Percentiles rank a stretch among this genome's conserved stretches.
phyloP scores from a whole-genome alignment of 2,329 filamentous ascomycete species.

The Apiospora malaysiana region DNA sequence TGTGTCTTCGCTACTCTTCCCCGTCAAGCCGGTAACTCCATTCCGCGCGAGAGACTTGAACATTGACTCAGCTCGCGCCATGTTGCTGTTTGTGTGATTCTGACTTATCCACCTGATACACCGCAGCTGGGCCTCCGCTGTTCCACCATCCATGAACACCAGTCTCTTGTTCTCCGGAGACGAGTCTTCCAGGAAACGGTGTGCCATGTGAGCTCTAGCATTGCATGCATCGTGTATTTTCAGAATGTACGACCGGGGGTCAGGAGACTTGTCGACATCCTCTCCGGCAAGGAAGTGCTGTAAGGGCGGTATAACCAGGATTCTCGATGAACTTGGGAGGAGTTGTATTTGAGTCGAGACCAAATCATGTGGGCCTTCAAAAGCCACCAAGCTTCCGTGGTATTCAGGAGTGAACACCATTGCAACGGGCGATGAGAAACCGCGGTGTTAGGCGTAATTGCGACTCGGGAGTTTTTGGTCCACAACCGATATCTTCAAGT shows the following conservation, averaged over 20 bases:
- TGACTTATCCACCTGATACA: conserved; percentile 62
- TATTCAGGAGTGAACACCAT: conserved; percentile 37
- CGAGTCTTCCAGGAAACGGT: conserved; percentile 55
- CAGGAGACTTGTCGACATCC: conserved; percentile 39
- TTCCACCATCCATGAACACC: conserved; percentile 67
- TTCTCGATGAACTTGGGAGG: conserved; percentile 62
- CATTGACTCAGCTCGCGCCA: conserved; percentile 54
- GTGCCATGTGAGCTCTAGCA: conserved; percentile 54
- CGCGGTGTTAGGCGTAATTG: not conserved
- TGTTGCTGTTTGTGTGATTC: conserved; percentile 56
- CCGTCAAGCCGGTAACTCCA: conserved; percentile 50
- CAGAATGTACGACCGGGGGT: conserved; percentile 50
- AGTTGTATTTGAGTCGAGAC: conserved; percentile 65
- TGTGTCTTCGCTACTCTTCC: conserved; percentile 22
- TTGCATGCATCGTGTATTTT: conserved; percentile 56
- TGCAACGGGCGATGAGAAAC: conserved; percentile 20
- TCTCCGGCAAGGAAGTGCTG: conserved; percentile 50
- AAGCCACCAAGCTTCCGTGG: conserved; percentile 61
- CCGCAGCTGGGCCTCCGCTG: conserved; percentile 56
- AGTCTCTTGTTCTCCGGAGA: conserved; percentile 55
- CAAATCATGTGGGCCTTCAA: conserved; percentile 62
- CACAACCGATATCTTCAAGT: not conserved
- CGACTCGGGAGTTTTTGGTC: not conserved
- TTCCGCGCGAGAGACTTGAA: conserved; percentile 58
- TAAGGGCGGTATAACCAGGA: conserved; percentile 62